Evolutionary conservation across 306 rosid species (phyloP), one percentile per base, ranked within the genome.

Genomic region (Rosa multiflora): DNA sequence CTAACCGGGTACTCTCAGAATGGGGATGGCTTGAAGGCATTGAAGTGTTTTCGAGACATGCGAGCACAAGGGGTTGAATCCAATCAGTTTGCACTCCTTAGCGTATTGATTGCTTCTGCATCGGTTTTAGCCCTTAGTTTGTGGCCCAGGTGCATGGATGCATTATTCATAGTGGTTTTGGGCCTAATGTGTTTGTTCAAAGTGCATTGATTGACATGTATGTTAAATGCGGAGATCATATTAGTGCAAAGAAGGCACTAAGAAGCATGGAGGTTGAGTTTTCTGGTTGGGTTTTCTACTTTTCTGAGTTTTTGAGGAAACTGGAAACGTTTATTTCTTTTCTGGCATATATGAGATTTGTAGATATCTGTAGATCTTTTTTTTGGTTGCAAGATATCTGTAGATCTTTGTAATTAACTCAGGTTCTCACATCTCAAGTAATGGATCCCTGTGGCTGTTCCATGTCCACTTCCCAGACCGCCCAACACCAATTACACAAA

Each of bases 151-250:
- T 92, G 66, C 97, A 91, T 72, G 85, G 90, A 49, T 94, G 89
- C 81, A 79, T 91, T 75, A 52, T 91, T 74, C 71, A 70, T 78
- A 89, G 87, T 83, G 97, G 97, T 77, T 90, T 89, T 78, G 90
- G 86, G 69, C 78, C 90, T 75, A 94, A 89, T 75, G 82, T 88
- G 32, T 92, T 76, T 81, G 97, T 91, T 83, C 97, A 88, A 77
- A 92, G 97, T 82, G 89, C 99, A 5, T 81, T 94, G 86, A 88
- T 94, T 79, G 93, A 87, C 80, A 87, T 92, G 97, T 92, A 94
- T 68, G 86, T 92, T 5, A 92, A 94, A 88, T 92, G 97, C 32
- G 97, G 97, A 73, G 88, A 86, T 75, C 79, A 89, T 71, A 37
- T 4, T 6, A 79, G 85, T 78, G 97, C 97, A 49, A 91, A 74